Evolutionary conservation across 805 yeast genomes (phyloP), one percentile per base, ranked within the genome.

Genomic region (Wickerhamomyces sydowiorum): DNA sequence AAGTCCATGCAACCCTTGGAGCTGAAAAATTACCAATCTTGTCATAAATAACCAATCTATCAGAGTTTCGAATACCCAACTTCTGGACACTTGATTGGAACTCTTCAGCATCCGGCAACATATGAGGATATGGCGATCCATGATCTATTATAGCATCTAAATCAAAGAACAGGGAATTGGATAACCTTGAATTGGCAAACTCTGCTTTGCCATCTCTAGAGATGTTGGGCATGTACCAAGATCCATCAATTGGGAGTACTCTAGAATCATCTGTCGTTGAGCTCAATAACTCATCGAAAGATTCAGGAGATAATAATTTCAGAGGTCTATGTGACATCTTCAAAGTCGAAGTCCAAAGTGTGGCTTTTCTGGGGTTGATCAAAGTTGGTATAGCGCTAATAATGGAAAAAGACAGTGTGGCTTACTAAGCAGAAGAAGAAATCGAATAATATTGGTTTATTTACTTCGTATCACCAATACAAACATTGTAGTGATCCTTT

Each of bases 1-100:
- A 73, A 51, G 90, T 87, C 96, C 97, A 93, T 1, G 89, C 90
- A 15, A 86, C 95, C 50, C 99, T 73, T 30, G 97, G 96, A 2
- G 90, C 79, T 33, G 95, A 81, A 60, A 91, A 88, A 48, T 85
- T 80, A 2, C 96, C 96, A 38, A 75, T 73, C 49, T 80, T 80
- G 62, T 93, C 99, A 60, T 93, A 93, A 13, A 93, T 77, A 12
- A 93, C 82, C 31, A 93, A 57, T 13, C 69, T 64, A 50, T 90
- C 93, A 38, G 67, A 64, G 20, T 64, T 64, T 3, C 55, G 48
- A 22, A 86, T 56, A 1, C 93, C 93, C 44, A 87, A 60, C 14
- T 72, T 55, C 10, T 73, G 62, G 51, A 82, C 68, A 1, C 75
- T 72, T 6, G 53, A 37, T 39, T 76, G 75, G 61, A 88, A 91